Evolutionary conservation across 495 filamentous ascomycete species (phyloP), one percentile per base, ranked within the genome.

Genomic region (Podospora comata): DNA sequence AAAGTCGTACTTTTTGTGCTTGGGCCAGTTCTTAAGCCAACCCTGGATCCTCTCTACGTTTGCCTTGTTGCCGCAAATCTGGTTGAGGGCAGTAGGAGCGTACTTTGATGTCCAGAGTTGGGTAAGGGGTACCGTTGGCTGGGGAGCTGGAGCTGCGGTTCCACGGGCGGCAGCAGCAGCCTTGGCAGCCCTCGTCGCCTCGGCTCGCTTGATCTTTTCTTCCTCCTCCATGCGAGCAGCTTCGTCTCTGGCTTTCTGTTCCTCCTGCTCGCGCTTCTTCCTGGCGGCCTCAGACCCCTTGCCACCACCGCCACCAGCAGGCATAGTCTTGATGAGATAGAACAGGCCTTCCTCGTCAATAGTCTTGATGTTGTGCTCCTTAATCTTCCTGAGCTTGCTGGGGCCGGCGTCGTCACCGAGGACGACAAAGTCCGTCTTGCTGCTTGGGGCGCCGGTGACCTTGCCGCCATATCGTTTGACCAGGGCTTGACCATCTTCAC

Each of bases 61-160:
- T 18, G 79, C 84, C 75, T 98, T 99, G 79, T 99, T 99, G 67
- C 95, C 95, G 75, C 94, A 98, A 62, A 99, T 96, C 77, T 97
- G 94, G 65, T 77, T 90, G 53, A 92, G 83, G 53, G 88, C 83
- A 0, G 89, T 90, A 4, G 95, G 95, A 0, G 95, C 94, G 79
- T 99, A 98, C 73, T 97, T 97, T 30, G 89, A 90, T 6, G 96
- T 98, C 95, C 95, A 98, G 5, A 99, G 84, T 59, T 92, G 88
- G 67, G 85, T 87, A 64, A 90, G 85, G 19, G 84, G 79, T 19
- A 78, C 82, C 16, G 77, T 65, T n/a, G 79, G 77, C 13, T 76
- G 65, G 64, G 77, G 77, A 23, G 78, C 65, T 60, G 79, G 70
- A 34, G 78, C 68, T 5, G 79, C 67, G 57, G 74, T 71, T 3